phyloP scores from a whole-genome alignment of 179 eudicot species.

The Gypsophila paniculata region DNA sequence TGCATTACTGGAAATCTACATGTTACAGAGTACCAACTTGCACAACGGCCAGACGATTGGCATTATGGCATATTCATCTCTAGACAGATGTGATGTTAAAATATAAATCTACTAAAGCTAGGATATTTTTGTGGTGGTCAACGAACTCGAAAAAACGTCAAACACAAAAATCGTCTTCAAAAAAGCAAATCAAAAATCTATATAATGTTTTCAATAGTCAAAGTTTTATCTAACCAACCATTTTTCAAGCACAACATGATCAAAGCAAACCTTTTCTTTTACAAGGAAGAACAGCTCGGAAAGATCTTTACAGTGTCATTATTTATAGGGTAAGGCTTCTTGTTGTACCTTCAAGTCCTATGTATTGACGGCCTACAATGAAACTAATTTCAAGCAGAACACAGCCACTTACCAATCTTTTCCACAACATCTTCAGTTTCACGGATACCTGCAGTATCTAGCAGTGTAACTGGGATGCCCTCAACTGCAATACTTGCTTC shows the following conservation, averaged over 20 bases:
- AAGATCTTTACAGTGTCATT: not conserved
- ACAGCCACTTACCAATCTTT: slow-evolving; percentile 60
- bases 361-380: not conserved
- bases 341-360: not conserved
- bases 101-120: not conserved
- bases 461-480: slow-evolving; percentile 86
- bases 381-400: not conserved
- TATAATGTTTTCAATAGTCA: not conserved
- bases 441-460: slow-evolving; percentile 95
- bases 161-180: not conserved
- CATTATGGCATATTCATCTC: not conserved
- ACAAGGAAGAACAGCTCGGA: not conserved
- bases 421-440: slow-evolving; percentile 89
- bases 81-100: not conserved
- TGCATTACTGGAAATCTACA: not conserved
- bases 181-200: not conserved
- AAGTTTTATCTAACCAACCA: not conserved
- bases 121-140: not conserved
- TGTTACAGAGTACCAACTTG: not conserved
- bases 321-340: not conserved
- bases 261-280: not conserved
- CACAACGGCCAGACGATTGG: not conserved
- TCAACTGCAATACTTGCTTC: slow-evolving; percentile 77
- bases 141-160: not conserved
- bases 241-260: not conserved